Base-by-base conservation (phyloP, 495 filamentous ascomycete species). In the Penicillium dipodomyicola region DNA sequence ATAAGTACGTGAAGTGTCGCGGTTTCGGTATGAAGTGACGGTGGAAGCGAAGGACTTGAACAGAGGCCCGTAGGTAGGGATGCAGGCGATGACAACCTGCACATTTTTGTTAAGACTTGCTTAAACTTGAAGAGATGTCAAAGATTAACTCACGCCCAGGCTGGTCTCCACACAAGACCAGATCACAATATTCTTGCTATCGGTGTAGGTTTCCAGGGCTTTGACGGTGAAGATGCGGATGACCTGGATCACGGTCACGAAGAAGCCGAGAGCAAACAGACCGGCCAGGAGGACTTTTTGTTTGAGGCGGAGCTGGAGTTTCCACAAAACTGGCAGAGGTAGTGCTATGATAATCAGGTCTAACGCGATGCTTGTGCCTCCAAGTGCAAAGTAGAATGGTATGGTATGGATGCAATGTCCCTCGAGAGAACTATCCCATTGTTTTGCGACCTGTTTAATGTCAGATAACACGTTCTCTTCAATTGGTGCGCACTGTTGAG, bases 221-320 rank as follows among this genome's bases (percentile, higher is more conserved):
- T 70, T 72, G 44, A 83, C 68, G 23, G 67, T 78, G 59, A 79
- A 74, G 55, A 84, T 79, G 35, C 80, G 80, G 54, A 82, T 73
- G 52, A 82, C 75, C 59, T 83, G 79, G 54, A 80, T 81, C 53
- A 77, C 56, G 23, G 80, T 81, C 45, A 82, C 69, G 68, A 84
- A 84, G 54, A 80, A 69, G 47, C 77, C 78, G 17, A 82, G 69
- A 20, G 73, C 70, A 65, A 81, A 82, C 55, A 82, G 65, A 45
- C 67, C 69, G 19, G 70, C 65, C 2, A 82, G 70, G 40, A 78
- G 63, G 23, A 77, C 50, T 49, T 68, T 70, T 41, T 72, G 67
- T 25, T 55, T 59, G 0, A 20, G 15, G 9, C 32, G 69, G 33
- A 82, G 70, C 29, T 72, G 67, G 0, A 77, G 69, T 32, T 70